phyloP scores from a whole-genome alignment of 2,329 filamentous ascomycete species.

The Shiraia bambusicola region DNA sequence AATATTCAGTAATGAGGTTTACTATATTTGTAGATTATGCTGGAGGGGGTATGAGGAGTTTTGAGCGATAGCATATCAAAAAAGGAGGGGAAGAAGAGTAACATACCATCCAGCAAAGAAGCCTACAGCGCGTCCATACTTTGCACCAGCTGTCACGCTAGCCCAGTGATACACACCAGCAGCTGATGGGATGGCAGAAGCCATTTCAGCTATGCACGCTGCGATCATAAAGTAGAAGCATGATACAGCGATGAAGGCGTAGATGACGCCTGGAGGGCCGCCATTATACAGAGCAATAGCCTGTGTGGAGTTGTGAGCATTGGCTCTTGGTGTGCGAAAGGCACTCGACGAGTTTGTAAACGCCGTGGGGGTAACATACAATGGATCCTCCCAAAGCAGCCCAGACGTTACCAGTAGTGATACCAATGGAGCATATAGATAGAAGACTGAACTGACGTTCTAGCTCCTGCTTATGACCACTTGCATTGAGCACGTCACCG shows the following conservation, averaged over 20 bases:
- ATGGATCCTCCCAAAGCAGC: slow-evolving; percentile 52
- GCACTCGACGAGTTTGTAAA: not conserved
- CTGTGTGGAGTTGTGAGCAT: slow-evolving; percentile 20
- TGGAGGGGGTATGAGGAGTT: not conserved
- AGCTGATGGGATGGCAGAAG: slow-evolving; percentile 47
- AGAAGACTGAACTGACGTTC: slow-evolving; percentile 53
- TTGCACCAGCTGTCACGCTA: slow-evolving; percentile 50
- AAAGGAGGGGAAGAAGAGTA: not conserved
- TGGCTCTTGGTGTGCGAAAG: too few species aligned
- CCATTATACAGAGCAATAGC: slow-evolving; percentile 49
- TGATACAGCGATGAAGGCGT: slow-evolving; percentile 52
- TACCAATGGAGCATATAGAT: slow-evolving; percentile 50
- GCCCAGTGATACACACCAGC: slow-evolving; percentile 57
- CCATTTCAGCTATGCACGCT: slow-evolving; percentile 54
- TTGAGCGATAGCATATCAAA: not conserved
- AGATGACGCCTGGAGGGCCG: slow-evolving; percentile 50
- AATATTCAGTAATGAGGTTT: not conserved
- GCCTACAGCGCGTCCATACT: slow-evolving; percentile 50
- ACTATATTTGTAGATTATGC: not conserved
- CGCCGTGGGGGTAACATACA: slow-evolving; percentile 29
- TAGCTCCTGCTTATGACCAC: slow-evolving; percentile 55
- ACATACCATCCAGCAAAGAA: slow-evolving; percentile 53
- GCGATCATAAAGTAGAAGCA: slow-evolving; percentile 56
- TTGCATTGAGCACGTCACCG: slow-evolving; percentile 50
- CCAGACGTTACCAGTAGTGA: slow-evolving; percentile 49